Evolutionary conservation across 805 yeast genomes (phyloP).

Genomic region (Hanseniaspora occidentalis): DNA sequence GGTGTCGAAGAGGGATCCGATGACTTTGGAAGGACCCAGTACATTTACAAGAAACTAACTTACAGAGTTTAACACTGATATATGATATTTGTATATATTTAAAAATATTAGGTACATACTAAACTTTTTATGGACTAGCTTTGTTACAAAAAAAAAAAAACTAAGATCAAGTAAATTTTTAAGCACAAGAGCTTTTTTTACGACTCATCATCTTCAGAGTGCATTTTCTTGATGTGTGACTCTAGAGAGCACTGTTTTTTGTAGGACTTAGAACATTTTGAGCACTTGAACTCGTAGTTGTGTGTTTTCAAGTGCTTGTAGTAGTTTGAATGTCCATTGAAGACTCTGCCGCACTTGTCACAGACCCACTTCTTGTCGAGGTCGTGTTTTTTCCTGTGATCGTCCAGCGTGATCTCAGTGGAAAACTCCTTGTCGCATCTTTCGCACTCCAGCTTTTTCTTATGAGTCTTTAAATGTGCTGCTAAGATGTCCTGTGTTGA

Average conservation of each 20-base stretch:
- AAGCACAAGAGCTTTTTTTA: too few relatives aligned
- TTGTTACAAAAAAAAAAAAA: too few relatives aligned
- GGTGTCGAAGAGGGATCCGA: conserved; percentile 57
- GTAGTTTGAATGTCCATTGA: conserved; percentile 81
- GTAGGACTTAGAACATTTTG: conserved; percentile 39
- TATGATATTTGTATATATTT: too few relatives aligned
- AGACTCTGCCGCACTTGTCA: conserved; percentile 70
- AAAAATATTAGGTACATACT: conserved; percentile 17
- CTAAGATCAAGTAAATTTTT: too few relatives aligned
- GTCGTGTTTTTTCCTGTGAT: conserved; percentile 77
- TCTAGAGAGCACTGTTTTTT: conserved; percentile 30
- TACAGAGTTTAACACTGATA: too few relatives aligned
- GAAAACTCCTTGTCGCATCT: conserved; percentile 70
- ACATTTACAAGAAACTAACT: conserved; percentile 32
- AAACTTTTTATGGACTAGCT: conserved; percentile 3
- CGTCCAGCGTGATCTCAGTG: conserved; percentile 68
- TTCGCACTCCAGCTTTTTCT: conserved; percentile 68
- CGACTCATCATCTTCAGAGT: too few relatives aligned
- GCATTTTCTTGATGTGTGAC: neutral
- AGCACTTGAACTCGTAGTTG: conserved; percentile 38
- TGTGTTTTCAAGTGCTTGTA: conserved; percentile 83
- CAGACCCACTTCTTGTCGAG: conserved; percentile 83
- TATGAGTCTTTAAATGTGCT: conserved; percentile 83
- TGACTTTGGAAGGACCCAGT: conserved; percentile 70
- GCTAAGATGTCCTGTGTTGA: conserved; percentile 66